phyloP scores from a whole-genome alignment of 108 stramenopile genomes.

The Nannochloropsis oceanica region DNA sequence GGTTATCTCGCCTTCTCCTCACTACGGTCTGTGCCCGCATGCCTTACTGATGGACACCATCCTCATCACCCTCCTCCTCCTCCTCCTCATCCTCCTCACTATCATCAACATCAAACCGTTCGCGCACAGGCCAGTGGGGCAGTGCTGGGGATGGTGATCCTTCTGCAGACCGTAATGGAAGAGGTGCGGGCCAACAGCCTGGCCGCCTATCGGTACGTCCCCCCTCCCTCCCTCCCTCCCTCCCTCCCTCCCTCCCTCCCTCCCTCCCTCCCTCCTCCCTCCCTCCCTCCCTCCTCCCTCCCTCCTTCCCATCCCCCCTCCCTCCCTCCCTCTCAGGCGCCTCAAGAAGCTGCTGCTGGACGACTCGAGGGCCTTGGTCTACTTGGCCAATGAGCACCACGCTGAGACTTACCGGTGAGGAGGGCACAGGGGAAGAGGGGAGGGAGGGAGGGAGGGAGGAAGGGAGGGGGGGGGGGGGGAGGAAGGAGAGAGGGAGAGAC shows the following conservation, averaged over 20 bases:
- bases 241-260: background rate
- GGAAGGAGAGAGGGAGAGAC: background rate
- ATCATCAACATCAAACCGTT: background rate
- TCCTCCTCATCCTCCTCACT: background rate
- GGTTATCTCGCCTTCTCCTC: background rate
- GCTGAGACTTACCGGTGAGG: conserved; percentile 5
- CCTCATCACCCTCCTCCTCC: too few species aligned
- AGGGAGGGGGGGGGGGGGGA: background rate
- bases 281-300: background rate
- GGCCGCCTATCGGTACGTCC: background rate
- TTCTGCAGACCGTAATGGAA: conserved; percentile 21
- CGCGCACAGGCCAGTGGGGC: background rate
- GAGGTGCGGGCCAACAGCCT: conserved; percentile 1
- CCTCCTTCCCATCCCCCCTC: background rate
- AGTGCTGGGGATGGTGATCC: background rate
- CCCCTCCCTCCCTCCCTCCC: background rate
- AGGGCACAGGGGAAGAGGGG: background rate
- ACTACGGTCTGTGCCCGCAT: too few species aligned
- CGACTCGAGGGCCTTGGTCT: conserved; percentile 33
- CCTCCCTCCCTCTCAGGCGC: conserved; percentile 4
- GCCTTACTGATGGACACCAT: background rate
- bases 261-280: background rate
- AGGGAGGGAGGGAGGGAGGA: background rate
- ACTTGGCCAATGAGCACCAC: conserved; percentile 47
- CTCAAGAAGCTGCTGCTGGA: conserved; percentile 33